A percentile compares a stretch with the other conserved stretches of the same genome.
Evolutionary conservation across 768 basidiomycete genomes (phyloP).

Genomic region (Tylopilus sp.): DNA sequence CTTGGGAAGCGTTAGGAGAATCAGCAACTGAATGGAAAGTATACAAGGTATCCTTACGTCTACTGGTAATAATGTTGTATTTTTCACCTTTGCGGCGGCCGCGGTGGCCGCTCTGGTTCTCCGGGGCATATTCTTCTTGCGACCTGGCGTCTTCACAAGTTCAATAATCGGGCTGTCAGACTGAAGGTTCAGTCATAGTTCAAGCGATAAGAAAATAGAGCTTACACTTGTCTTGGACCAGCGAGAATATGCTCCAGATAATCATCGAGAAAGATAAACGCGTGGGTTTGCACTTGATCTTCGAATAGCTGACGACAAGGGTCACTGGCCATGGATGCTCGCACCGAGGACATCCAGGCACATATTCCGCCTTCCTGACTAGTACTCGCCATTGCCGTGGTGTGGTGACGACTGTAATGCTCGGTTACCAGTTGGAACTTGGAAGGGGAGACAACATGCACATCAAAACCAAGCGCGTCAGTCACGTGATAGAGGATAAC

Average conservation of each 20-base stretch:
- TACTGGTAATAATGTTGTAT: constrained; percentile 37
- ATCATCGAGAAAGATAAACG: constrained; percentile 75
- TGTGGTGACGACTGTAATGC: background rate
- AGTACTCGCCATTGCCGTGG: constrained; percentile 8
- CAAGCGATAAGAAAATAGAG: background rate
- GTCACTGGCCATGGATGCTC: constrained; percentile 68
- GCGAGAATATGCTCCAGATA: constrained; percentile 70
- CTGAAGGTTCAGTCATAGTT: background rate
- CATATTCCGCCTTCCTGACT: constrained; percentile 44
- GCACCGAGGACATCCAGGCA: constrained; percentile 66
- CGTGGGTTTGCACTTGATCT: constrained; percentile 70
- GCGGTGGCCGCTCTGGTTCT: constrained; percentile 44
- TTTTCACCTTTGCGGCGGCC: constrained; percentile 44
- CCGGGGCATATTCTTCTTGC: constrained; percentile 56
- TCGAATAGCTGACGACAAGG: constrained; percentile 67
- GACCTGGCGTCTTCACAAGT: constrained; percentile 79
- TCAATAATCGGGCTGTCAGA: constrained; percentile 63
- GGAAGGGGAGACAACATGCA: constrained; percentile 10
- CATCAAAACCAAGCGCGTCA: constrained; percentile 21
- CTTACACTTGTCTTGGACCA: constrained; percentile 65
- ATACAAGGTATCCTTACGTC: constrained; percentile 44
- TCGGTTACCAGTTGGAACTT: no score
- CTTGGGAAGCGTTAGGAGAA: constrained; percentile 27
- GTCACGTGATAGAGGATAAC: constrained; percentile 24
- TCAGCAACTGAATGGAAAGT: background rate